A percentile compares a stretch with the other conserved stretches of the same genome.
These are phyloP conservation scores for Apostasia shenzhenica DNA, from an alignment of 106 monocot species.

Conservation along the genomic window DNA sequence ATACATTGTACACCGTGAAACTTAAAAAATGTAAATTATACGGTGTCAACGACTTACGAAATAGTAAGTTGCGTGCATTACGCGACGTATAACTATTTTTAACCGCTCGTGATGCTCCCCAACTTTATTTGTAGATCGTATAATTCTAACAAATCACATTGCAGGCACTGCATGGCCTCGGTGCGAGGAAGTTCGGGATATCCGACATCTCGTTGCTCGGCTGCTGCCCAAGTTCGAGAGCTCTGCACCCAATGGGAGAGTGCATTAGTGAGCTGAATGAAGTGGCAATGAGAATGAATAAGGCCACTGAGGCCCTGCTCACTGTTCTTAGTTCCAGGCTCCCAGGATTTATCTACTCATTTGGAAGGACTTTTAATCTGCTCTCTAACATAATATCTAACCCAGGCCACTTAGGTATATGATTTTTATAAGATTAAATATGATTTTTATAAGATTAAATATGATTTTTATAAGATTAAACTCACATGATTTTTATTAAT, in stretches of 20 bases:
- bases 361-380: constrained; percentile 11
- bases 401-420: constrained; percentile 8
- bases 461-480: neutral
- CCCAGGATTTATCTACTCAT: constrained; percentile 15
- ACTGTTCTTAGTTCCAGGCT: constrained; percentile 4
- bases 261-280: constrained; percentile 16
- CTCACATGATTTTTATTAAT: neutral
- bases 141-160: neutral
- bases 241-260: neutral
- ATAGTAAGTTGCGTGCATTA: too few species aligned
- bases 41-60: too few species aligned
- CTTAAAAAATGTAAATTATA: too few species aligned
- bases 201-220: constrained; percentile 9
- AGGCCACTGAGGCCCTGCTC: constrained; percentile 5
- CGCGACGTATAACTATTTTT: too few species aligned
- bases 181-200: constrained; percentile 18
- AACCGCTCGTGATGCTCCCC: too few species aligned
- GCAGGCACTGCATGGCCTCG: constrained; percentile 15
- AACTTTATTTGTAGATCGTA: too few species aligned
- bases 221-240: constrained; percentile 12
- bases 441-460: neutral
- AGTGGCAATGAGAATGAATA: constrained; percentile 11
- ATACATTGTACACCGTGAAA: too few species aligned
- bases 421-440: neutral
- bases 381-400: neutral